A percentile compares a stretch with the other conserved stretches of the same genome.
phyloP scores from a whole-genome alignment of 805 yeast genomes.

The Yarrowia keelungensis region DNA sequence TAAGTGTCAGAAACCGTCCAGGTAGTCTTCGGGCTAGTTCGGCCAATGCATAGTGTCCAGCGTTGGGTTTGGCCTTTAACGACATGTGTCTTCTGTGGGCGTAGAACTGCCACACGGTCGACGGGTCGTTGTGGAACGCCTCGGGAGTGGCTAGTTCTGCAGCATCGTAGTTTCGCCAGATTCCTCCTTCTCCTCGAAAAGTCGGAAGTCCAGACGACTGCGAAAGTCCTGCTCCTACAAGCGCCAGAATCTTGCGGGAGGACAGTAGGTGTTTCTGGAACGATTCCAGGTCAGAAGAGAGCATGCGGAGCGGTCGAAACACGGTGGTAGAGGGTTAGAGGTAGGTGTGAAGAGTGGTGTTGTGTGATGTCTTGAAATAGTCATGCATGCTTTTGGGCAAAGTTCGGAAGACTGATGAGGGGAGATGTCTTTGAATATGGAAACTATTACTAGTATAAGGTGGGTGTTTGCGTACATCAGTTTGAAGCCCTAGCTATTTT shows the following conservation, averaged over 20 bases:
- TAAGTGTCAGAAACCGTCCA: constrained; percentile 66
- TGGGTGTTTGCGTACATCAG: too few relatives aligned
- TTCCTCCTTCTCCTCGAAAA: constrained; percentile 72
- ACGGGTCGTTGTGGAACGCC: constrained; percentile 83
- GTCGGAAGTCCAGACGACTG: constrained; percentile 80
- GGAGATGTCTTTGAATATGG: too few relatives aligned
- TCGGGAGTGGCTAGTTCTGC: constrained; percentile 91
- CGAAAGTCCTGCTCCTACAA: constrained; percentile 83
- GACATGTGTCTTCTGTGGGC: constrained; percentile 71
- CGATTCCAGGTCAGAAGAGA: constrained; percentile 47
- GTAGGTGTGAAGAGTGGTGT: background rate
- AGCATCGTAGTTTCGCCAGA: constrained; percentile 79
- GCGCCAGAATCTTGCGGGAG: constrained; percentile 50
- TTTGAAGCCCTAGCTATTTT: too few relatives aligned
- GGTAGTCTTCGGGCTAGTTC: constrained; percentile 58
- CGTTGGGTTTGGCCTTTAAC: constrained; percentile 70
- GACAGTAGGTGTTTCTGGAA: constrained; percentile 50
- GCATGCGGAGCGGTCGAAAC: constrained; percentile 13
- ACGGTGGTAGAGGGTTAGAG: background rate
- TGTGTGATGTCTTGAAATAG: too few relatives aligned
- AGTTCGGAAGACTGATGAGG: too few relatives aligned
- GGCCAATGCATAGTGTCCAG: constrained; percentile 75
- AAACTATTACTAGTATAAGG: too few relatives aligned
- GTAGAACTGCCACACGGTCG: constrained; percentile 90
- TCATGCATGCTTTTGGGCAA: background rate